Percentiles rank a stretch among this genome's conserved stretches.
Conservation (phyloP, 2,329 filamentous ascomycete species). For the Microdochium nivale region DNA sequence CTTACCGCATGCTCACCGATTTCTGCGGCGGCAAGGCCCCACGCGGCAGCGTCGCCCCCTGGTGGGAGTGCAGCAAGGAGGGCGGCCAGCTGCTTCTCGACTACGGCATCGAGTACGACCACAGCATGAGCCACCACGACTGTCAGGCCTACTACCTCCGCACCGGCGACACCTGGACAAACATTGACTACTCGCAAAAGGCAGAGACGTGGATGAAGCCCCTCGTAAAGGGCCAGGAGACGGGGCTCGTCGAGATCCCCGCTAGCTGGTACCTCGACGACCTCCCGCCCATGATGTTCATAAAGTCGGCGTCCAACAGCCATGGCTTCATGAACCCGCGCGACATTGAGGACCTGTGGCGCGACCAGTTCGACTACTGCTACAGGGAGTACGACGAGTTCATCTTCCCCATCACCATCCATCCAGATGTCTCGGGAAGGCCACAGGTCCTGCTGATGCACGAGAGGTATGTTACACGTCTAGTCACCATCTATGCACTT, state of each 20-base stretch:
- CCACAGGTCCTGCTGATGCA: constrained; percentile 69
- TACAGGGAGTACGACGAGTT: constrained; percentile 72
- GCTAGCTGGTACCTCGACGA: constrained; percentile 58
- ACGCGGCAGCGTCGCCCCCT: constrained; percentile 63
- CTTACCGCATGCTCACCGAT: constrained; percentile 60
- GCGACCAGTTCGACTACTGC: constrained; percentile 63
- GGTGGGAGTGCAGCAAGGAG: constrained; percentile 64
- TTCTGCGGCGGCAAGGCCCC: constrained; percentile 62
- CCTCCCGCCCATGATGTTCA: constrained; percentile 63
- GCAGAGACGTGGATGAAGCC: constrained; percentile 61
- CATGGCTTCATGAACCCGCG: constrained; percentile 49
- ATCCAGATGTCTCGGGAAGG: constrained; percentile 63
- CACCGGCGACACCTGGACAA: constrained; percentile 57
- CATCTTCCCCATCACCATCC: constrained; percentile 69
- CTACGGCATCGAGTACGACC: constrained; percentile 64
- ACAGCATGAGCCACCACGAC: constrained; percentile 58
- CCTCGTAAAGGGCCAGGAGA: constrained; percentile 46
- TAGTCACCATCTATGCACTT: too few species aligned
- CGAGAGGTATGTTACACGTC: constrained; percentile 40
- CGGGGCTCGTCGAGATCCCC: constrained; percentile 59
- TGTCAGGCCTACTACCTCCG: constrained; percentile 56
- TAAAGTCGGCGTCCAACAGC: constrained; percentile 56
- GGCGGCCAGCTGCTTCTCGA: constrained; percentile 55
- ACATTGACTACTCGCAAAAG: constrained; percentile 57
- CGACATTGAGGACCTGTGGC: constrained; percentile 54